These are phyloP conservation scores for Pelargonium australe DNA, from an alignment of 441 rosid genomes.

Conservation along the genomic window DNA sequence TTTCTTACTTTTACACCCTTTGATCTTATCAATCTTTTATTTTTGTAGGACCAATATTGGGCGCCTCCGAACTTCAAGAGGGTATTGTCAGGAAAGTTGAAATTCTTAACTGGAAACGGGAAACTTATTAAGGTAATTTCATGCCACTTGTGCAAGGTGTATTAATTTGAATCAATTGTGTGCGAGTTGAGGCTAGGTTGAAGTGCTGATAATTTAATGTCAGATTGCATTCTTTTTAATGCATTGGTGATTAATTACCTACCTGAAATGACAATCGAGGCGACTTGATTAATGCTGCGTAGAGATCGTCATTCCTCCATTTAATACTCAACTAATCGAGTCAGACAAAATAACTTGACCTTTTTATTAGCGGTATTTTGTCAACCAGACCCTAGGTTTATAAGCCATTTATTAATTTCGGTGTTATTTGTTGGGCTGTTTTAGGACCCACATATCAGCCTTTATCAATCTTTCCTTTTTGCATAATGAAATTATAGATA, in stretches of 20 bases:
- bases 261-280: background rate
- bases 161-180: background rate
- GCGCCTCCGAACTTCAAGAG: conserved; percentile 79
- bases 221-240: background rate
- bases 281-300: background rate
- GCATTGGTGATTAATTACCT: background rate
- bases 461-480: no score
- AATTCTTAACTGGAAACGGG: conserved; percentile 53
- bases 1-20: background rate
- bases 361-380: no score
- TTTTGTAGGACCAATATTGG: conserved; percentile 74
- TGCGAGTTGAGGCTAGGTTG: background rate
- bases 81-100: conserved; percentile 66
- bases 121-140: conserved; percentile 63
- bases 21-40: conserved; percentile 2
- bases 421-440: background rate
- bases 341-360: no score
- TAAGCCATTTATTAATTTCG: background rate
- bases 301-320: background rate
- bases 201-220: background rate
- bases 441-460: background rate
- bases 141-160: conserved; percentile 15
- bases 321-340: background rate
- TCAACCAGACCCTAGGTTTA: background rate
- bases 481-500: background rate